Conservation (phyloP, 495 filamentous ascomycete genomes). For the Aspergillus steynii region DNA sequence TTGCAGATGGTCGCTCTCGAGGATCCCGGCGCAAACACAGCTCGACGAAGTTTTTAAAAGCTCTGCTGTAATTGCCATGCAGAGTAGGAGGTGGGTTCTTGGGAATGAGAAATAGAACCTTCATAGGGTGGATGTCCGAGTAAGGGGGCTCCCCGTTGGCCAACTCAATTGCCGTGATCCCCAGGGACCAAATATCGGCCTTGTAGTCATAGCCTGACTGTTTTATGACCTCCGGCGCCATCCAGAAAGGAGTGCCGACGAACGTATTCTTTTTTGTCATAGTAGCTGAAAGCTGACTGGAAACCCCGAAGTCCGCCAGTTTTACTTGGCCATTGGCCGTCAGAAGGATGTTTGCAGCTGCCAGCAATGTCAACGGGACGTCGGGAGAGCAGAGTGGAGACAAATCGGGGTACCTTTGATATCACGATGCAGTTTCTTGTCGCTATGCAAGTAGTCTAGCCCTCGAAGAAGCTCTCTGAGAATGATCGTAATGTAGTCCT, state of each 20-base stretch:
- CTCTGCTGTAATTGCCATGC: slow-evolving; percentile 81
- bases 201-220: slow-evolving; percentile 98
- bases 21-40: slow-evolving; percentile 86
- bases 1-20: slow-evolving; percentile 81
- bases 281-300: slow-evolving; percentile 94
- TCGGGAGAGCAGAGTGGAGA: neutral
- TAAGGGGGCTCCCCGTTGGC: slow-evolving; percentile 94
- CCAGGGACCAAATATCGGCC: slow-evolving; percentile 98
- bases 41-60: slow-evolving; percentile 94
- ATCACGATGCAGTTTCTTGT: slow-evolving; percentile 95
- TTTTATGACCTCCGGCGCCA: slow-evolving; percentile 99
- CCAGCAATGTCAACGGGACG: slow-evolving; percentile 19
- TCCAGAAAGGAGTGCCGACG: slow-evolving; percentile 98
- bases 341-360: slow-evolving; percentile 88
- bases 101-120: slow-evolving; percentile 94
- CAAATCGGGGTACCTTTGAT: slow-evolving; percentile 74
- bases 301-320: slow-evolving; percentile 95
- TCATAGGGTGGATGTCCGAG: slow-evolving; percentile 98
- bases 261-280: slow-evolving; percentile 99
- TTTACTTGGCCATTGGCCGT: slow-evolving; percentile 92
- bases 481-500: slow-evolving; percentile 94
- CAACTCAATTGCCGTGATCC: slow-evolving; percentile 93
- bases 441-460: slow-evolving; percentile 87
- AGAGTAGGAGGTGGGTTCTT: slow-evolving; percentile 86
- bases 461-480: slow-evolving; percentile 86